Evolutionary conservation across 352 stramenopile species (phyloP).

Genomic region (Aphanomyces invadans): DNA sequence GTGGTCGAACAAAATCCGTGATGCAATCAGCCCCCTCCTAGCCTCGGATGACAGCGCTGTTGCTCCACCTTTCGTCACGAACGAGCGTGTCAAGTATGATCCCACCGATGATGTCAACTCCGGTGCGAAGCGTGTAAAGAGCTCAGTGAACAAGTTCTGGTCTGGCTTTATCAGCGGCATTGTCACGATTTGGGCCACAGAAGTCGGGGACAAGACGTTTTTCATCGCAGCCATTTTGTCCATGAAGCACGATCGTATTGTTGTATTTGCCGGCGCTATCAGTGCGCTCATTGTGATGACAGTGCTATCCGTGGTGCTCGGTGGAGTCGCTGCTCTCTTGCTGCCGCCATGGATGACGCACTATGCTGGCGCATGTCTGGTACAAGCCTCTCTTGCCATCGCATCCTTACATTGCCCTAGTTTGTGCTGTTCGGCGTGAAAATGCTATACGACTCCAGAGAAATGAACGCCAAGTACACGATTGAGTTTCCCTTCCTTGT

Average conservation of each 20-base stretch:
- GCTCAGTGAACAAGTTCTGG: constrained; percentile 70
- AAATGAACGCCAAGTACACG: constrained; percentile 74
- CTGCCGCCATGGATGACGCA: constrained; percentile 92
- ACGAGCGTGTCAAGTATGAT: constrained; percentile 19
- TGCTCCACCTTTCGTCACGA: not conserved
- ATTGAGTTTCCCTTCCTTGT: not conserved
- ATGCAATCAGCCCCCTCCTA: constrained; percentile 10
- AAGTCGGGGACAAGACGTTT: constrained; percentile 99
- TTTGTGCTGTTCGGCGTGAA: constrained; percentile 97
- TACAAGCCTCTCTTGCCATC: constrained; percentile 28
- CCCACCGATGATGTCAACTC: not conserved
- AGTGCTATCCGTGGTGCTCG: constrained; percentile 96
- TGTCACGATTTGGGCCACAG: constrained; percentile 95
- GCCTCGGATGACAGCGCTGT: not conserved
- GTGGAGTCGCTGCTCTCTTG: constrained; percentile 92
- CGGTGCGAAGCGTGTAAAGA: constrained; percentile 24
- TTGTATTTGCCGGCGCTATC: constrained; percentile 94
- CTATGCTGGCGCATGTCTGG: constrained; percentile 89
- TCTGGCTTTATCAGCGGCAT: constrained; percentile 84
- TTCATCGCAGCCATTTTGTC: constrained; percentile 98
- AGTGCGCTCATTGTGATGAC: constrained; percentile 96
- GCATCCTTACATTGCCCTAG: constrained; percentile 33
- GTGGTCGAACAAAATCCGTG: constrained; percentile 9
- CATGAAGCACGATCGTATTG: constrained; percentile 91
- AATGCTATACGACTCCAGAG: constrained; percentile 84